Conservation (phyloP, 179 eudicot species). For the Amaranthus tricolor region DNA sequence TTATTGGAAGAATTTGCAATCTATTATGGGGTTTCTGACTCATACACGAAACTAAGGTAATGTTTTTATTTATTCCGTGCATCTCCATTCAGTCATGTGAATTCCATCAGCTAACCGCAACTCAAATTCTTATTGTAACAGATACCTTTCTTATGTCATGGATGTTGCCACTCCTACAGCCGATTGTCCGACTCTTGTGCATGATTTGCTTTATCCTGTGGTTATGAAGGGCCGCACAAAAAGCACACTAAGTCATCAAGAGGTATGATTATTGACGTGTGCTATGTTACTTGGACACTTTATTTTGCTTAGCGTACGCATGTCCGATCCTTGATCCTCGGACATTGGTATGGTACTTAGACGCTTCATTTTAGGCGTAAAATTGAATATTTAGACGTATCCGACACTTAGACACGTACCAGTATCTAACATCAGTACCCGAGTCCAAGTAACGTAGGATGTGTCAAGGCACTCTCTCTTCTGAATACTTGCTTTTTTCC, state of each 20-base stretch:
- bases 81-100: neutral
- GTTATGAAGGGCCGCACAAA: conserved; percentile 62
- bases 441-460: too few relatives aligned
- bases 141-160: conserved; percentile 96
- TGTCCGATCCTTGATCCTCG: too few relatives aligned
- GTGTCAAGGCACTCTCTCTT: neutral
- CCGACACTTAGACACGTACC: too few relatives aligned
- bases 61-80: conserved; percentile 10
- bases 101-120: neutral
- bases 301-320: too few relatives aligned
- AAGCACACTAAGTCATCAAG: conserved; percentile 86
- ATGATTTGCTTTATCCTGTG: conserved; percentile 82
- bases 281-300: too few relatives aligned
- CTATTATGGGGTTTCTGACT: conserved; percentile 91
- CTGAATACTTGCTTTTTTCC: neutral
- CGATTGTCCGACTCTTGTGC: conserved; percentile 81
- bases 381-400: too few relatives aligned
- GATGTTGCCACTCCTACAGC: conserved; percentile 99
- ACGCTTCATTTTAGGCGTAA: too few relatives aligned
- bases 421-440: too few relatives aligned
- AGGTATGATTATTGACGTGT: conserved; percentile 45
- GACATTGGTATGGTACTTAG: too few relatives aligned
- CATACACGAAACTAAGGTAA: conserved; percentile 88
- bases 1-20: conserved; percentile 82
- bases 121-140: conserved; percentile 27